phyloP scores from a whole-genome alignment of 1,284 basidiomycete species.

The Cutaneotrichosporon curvatum region DNA sequence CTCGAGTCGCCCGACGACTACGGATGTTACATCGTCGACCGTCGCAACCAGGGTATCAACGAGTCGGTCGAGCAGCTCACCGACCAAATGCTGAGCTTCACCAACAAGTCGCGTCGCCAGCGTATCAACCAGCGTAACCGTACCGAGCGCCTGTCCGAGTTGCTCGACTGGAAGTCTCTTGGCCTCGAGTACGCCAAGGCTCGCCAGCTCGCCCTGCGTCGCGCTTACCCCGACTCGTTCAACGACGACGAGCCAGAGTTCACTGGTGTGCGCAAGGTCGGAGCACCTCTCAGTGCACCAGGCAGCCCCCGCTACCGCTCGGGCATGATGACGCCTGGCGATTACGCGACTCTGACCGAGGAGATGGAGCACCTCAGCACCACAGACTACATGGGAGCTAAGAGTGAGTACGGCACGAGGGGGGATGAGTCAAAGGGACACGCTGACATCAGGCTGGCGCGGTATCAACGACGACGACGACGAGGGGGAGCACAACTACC shows the following conservation, averaged over 20 bases:
- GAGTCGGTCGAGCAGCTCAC: constrained; percentile 70
- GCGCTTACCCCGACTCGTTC: constrained; percentile 94
- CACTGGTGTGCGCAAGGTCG: constrained; percentile 58
- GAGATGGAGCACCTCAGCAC: constrained; percentile 85
- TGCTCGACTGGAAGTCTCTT: constrained; percentile 97
- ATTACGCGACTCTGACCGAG: constrained; percentile 82
- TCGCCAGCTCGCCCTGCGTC: constrained; percentile 78
- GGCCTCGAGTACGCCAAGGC: constrained; percentile 97
- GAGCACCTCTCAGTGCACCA: constrained; percentile 68
- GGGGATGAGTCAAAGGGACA: background rate
- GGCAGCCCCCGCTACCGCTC: constrained; percentile 78
- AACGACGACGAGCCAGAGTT: constrained; percentile 60
- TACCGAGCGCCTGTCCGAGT: constrained; percentile 82
- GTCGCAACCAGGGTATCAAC: constrained; percentile 80
- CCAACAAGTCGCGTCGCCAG: constrained; percentile 84
- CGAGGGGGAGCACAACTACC: constrained; percentile 86
- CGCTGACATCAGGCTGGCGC: background rate
- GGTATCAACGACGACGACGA: constrained; percentile 51
- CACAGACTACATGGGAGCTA: constrained; percentile 77
- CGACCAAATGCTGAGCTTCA: constrained; percentile 65
- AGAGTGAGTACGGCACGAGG: constrained; percentile 53
- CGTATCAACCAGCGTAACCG: constrained; percentile 97
- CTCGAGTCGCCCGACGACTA: constrained; percentile 73
- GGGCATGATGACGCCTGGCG: constrained; percentile 70
- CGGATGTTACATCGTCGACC: constrained; percentile 92